phyloP scores from a whole-genome alignment of 2,329 filamentous ascomycete genomes.

The Lizonia empirigonia region DNA sequence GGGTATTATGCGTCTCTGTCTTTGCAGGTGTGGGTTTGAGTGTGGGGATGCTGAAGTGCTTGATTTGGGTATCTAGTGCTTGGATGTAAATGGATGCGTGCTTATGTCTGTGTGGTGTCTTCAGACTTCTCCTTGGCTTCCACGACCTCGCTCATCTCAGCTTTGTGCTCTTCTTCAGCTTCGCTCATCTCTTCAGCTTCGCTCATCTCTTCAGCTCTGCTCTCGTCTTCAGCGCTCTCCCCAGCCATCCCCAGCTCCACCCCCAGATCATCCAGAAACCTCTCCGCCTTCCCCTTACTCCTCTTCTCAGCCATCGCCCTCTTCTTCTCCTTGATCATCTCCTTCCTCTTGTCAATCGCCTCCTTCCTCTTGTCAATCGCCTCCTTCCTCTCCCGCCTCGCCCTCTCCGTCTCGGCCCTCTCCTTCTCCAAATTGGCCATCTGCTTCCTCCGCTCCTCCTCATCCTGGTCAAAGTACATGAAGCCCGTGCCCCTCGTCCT shows the following conservation, averaged over 20 bases:
- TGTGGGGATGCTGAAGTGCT: too few relatives aligned
- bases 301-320: constrained; percentile 65
- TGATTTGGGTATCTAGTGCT: too few relatives aligned
- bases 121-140: too few relatives aligned
- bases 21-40: too few relatives aligned
- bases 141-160: too few relatives aligned
- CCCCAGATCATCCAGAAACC: constrained; percentile 66
- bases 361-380: constrained; percentile 68
- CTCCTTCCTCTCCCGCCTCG: constrained; percentile 53
- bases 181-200: too few relatives aligned
- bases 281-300: constrained; percentile 71
- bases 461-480: constrained; percentile 83
- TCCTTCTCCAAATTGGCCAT: constrained; percentile 76
- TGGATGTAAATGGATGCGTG: too few relatives aligned
- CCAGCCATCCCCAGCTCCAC: constrained; percentile 31
- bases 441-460: constrained; percentile 68
- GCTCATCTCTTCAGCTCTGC: neutral
- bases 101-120: too few relatives aligned
- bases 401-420: constrained; percentile 69
- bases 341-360: constrained; percentile 67
- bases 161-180: too few relatives aligned
- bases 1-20: too few relatives aligned
- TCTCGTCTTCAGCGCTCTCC: neutral
- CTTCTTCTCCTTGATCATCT: constrained; percentile 64
- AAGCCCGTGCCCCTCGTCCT: constrained; percentile 89